Evolutionary conservation across 1,284 basidiomycete genomes (phyloP), one percentile per base, ranked within the genome.

Genomic region (Melampsora americana): DNA sequence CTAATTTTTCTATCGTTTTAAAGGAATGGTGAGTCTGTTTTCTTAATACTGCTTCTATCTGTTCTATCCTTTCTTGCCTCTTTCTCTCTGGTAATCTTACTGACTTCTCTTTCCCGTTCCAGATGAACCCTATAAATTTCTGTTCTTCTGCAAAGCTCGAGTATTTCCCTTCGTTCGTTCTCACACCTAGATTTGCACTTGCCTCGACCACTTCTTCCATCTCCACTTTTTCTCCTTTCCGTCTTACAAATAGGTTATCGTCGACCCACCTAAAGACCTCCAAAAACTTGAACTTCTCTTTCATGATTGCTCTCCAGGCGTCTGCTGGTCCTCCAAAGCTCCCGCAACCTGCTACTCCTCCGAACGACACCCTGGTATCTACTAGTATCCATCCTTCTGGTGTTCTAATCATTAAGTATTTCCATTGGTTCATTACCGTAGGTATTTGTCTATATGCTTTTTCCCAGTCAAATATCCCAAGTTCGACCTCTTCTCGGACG

Each of bases 91-190:
- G 66, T 6, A 68, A 23, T 18, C 9, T 30, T 9, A 68, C 48
- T 6, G 66, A 46, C 28, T 53, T 68, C 0, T 44, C 23, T 16
- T 30, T 23, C 16, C 66, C 66, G 30, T 53, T 32, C 66, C 66
- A 68, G 20, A 68, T 23, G 23, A 53, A 68, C 1, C 66, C 66
- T 3, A 68, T 68, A 26, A 53, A 68, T 16, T 68, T 68, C 16
- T 67, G 66, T 26, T 67, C 18, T 16, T 18, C 26, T 2, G 30
- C 44, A 20, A 67, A 67, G 2, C 4, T 2, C 26, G 66, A 46
- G 32, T n/a, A 66, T n/a, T 66, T 66, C 14, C 42, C 42, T 16
- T 44, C 18, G 20, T 66, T 66, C 26, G 65, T 66, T 44, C 18
- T 46, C 0, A 66, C 65, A 16, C 65, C 65, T 42, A 66, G 14